phyloP scores from a whole-genome alignment of 129 eudicot genomes.

The Pulicaria dysenterica region DNA sequence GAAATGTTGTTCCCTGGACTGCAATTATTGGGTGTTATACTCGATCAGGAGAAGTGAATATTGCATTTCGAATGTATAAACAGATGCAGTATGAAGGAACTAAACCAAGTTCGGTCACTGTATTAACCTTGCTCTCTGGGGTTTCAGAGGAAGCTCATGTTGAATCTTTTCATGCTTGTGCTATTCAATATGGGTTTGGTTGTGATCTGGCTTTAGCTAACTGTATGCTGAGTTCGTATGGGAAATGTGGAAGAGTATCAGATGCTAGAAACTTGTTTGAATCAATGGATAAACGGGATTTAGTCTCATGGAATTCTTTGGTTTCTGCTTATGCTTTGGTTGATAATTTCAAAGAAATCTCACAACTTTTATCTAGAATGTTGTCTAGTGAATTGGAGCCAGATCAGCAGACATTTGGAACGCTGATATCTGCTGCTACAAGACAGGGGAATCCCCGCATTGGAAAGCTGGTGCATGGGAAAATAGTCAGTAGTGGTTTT shows the following conservation, averaged over 20 bases:
- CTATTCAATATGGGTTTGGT: constrained; percentile 46
- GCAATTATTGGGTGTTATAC: constrained; percentile 76
- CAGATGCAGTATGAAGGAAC: constrained; percentile 67
- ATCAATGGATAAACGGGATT: constrained; percentile 50
- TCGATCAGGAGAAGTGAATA: constrained; percentile 44
- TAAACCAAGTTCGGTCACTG: constrained; percentile 65
- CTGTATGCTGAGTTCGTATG: constrained; percentile 62
- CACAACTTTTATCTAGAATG: constrained; percentile 55
- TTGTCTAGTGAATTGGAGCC: constrained; percentile 51
- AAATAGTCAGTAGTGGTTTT: constrained; percentile 55
- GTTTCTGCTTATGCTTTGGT: constrained; percentile 57
- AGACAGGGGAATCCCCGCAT: constrained; percentile 34
- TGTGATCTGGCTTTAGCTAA: constrained; percentile 52
- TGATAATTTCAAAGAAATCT: constrained; percentile 47
- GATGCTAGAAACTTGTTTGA: constrained; percentile 74
- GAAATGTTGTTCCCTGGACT: constrained; percentile 89
- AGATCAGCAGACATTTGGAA: constrained; percentile 72
- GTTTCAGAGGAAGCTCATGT: constrained; percentile 44
- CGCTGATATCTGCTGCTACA: constrained; percentile 53
- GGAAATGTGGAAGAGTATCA: constrained; percentile 57
- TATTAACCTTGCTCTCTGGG: constrained; percentile 62
- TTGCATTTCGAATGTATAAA: constrained; percentile 52
- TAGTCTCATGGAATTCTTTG: constrained; percentile 90
- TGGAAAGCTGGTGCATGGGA: constrained; percentile 72
- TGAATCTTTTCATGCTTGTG: constrained; percentile 59